Conservation (phyloP, 1,139 yeast genomes). For the Sugiyamaella castrensis region DNA sequence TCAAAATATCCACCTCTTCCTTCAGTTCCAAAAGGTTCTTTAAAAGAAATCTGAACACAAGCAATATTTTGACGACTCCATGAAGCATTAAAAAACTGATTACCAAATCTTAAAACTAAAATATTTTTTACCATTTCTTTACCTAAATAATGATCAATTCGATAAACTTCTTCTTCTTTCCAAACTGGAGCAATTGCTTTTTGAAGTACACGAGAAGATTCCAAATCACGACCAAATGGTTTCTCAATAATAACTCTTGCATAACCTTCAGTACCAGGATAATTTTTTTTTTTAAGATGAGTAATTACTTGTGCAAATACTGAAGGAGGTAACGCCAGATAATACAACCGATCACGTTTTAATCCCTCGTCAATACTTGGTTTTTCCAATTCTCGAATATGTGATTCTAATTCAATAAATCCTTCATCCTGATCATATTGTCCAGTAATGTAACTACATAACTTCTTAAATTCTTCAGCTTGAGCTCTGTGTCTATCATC, state of each 20-base stretch:
- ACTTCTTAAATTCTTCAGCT: slow-evolving; percentile 59
- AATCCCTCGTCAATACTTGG: slow-evolving; percentile 35
- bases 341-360: slow-evolving; percentile 64
- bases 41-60: slow-evolving; percentile 83
- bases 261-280: slow-evolving; percentile 59
- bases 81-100: slow-evolving; percentile 74
- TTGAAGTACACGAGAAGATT: slow-evolving; percentile 74
- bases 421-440: slow-evolving; percentile 80
- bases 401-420: slow-evolving; percentile 53
- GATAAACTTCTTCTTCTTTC: slow-evolving; percentile 84
- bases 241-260: slow-evolving; percentile 90
- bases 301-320: slow-evolving; percentile 79
- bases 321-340: slow-evolving; percentile 92
- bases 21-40: slow-evolving; percentile 96
- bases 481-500: slow-evolving; percentile 34
- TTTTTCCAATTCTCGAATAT: slow-evolving; percentile 59
- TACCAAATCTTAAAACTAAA: slow-evolving; percentile 84
- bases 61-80: slow-evolving; percentile 82
- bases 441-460: slow-evolving; percentile 70
- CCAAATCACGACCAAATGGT: slow-evolving; percentile 94
- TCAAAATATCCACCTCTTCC: slow-evolving; percentile 99
- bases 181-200: slow-evolving; percentile 75
- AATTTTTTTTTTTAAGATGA: slow-evolving; percentile 65
- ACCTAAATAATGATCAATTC: slow-evolving; percentile 97
- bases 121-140: slow-evolving; percentile 97